Conservation (phyloP, 1,284 basidiomycete species). For the Xerocomus cyaneibrunnescens region DNA sequence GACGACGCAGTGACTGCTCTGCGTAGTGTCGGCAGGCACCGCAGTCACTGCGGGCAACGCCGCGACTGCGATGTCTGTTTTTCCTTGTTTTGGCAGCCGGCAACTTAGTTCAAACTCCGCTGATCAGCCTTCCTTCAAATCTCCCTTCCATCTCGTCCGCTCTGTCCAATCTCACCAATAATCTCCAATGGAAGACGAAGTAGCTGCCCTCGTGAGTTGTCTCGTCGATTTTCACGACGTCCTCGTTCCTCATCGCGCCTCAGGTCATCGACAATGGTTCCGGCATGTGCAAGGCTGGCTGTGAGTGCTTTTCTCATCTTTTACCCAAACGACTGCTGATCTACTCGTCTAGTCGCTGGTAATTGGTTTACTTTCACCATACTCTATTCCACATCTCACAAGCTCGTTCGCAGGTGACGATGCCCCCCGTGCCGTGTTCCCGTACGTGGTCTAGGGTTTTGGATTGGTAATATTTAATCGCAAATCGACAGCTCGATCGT, state of each 20-base stretch:
- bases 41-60: slow-evolving; percentile 5
- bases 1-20: too few species aligned
- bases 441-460: slow-evolving; percentile 41
- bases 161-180: slow-evolving; percentile 16
- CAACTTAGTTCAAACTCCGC: slow-evolving; percentile 25
- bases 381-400: slow-evolving; percentile 9
- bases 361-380: neutral
- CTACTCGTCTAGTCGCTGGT: slow-evolving; percentile 27
- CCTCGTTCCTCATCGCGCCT: neutral
- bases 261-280: slow-evolving; percentile 65
- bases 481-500: slow-evolving; percentile 64
- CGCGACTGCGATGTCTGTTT: slow-evolving; percentile 15
- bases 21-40: too few species aligned
- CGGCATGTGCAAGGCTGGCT: slow-evolving; percentile 74
- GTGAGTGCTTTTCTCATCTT: slow-evolving; percentile 29
- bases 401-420: slow-evolving; percentile 56
- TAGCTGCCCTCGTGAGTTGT: slow-evolving; percentile 43
- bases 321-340: slow-evolving; percentile 5
- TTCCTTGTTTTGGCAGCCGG: slow-evolving; percentile 16
- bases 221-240: neutral
- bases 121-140: slow-evolving; percentile 16
- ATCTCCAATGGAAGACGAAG: slow-evolving; percentile 44
- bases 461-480: slow-evolving; percentile 9
- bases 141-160: slow-evolving; percentile 8
- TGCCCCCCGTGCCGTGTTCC: slow-evolving; percentile 76